These are phyloP conservation scores for Plectosphaerella plurivora DNA, from an alignment of 2,329 filamentous ascomycete genomes.

Conservation along the genomic window DNA sequence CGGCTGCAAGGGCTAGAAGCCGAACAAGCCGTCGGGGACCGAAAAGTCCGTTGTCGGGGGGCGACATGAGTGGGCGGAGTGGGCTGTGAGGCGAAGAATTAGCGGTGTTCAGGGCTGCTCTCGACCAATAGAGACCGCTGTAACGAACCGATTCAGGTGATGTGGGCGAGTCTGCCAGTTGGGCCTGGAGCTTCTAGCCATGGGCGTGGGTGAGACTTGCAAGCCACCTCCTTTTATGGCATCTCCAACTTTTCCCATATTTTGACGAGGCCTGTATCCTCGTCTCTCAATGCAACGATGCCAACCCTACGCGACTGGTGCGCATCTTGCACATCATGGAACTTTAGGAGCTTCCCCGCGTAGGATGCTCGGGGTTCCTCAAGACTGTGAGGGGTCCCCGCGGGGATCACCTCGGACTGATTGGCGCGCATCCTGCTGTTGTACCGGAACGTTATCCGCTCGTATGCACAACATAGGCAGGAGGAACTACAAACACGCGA, in stretches of 20 bases:
- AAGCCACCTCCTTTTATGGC: too few relatives aligned
- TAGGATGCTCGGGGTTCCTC: not conserved
- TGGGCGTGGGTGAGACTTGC: too few relatives aligned
- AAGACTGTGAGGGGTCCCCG: not conserved
- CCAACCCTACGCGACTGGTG: not conserved
- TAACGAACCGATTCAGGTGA: not conserved
- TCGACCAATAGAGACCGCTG: not conserved
- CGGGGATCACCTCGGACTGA: not conserved
- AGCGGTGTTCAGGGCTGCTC: not conserved
- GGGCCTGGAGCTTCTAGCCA: too few relatives aligned
- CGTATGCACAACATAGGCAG: not conserved
- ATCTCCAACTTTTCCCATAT: not conserved
- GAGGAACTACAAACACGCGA: not conserved
- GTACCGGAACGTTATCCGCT: not conserved
- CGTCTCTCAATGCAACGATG: not conserved
- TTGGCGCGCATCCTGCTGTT: not conserved
- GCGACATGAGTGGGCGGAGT: not conserved
- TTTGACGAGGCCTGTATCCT: not conserved
- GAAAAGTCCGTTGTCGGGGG: not conserved
- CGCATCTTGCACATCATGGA: not conserved
- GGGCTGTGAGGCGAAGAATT: not conserved
- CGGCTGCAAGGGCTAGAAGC: not conserved
- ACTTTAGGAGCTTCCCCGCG: not conserved
- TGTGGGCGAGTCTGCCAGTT: not conserved
- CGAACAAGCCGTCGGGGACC: not conserved